Percentiles rank a stretch among this genome's conserved stretches.
Conservation (phyloP, 306 rosid genomes). For the Begonia loranthoides region DNA sequence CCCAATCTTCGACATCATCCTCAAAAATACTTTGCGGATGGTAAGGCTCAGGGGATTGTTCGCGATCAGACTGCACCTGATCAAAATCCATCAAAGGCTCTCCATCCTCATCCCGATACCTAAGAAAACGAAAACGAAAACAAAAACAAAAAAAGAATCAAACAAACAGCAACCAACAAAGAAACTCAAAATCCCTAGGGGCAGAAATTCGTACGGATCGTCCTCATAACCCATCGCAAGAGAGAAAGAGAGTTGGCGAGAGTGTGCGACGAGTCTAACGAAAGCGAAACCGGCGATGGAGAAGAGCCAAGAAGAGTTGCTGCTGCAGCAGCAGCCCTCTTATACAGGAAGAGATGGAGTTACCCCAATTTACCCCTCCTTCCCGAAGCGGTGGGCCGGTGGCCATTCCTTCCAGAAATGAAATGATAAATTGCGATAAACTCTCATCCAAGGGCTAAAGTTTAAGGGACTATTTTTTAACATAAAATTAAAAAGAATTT, state of each 20-base stretch:
- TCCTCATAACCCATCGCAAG: conserved; percentile 59
- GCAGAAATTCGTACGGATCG: conserved; percentile 39
- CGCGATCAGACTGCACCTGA: conserved; percentile 57
- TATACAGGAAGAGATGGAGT: no score
- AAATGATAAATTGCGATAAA: no score
- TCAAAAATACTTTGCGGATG: conserved; percentile 19
- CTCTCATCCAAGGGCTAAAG: no score
- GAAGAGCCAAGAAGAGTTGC: background rate
- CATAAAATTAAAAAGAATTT: no score
- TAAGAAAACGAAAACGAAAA: conserved; percentile 9
- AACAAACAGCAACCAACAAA: conserved; percentile 2
- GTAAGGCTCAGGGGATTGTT: conserved; percentile 52
- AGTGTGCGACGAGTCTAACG: no score
- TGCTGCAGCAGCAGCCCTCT: no score
- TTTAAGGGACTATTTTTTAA: no score
- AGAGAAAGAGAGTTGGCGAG: background rate
- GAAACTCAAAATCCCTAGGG: conserved; percentile 12
- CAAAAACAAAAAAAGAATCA: background rate
- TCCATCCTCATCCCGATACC: conserved; percentile 93
- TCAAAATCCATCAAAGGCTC: conserved; percentile 90
- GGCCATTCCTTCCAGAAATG: no score
- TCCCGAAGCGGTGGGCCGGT: no score
- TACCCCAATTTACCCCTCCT: no score
- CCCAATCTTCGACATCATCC: conserved; percentile 51
- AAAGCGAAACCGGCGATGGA: background rate